Evolutionary conservation across 1,284 basidiomycete species (phyloP), one percentile per base, ranked within the genome.

Genomic region (Ceratobasidium sp.): DNA sequence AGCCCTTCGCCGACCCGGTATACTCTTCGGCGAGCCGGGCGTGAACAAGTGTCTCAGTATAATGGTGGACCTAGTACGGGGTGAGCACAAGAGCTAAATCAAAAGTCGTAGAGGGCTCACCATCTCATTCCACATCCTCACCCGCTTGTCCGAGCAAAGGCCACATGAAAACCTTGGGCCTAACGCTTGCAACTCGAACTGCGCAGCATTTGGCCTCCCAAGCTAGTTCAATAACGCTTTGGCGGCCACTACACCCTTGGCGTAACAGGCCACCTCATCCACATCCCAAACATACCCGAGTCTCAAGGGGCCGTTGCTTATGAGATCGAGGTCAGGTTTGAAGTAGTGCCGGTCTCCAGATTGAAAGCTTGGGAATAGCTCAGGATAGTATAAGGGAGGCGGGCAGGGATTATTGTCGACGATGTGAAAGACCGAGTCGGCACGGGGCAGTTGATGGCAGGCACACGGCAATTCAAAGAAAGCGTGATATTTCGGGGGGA

Each of bases 181-280:
- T 9, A 71, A n/a, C 6, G 54, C 56, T 19, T 37, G 22, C 3
- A 71, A 34, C 56, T 71, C 68, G 32, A 71, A 71, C 6, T 57
- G 40, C 8, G 68, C 29, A 7, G 68, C 68, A 46, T 71, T 40
- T 3, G 54, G 40, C 17, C 25, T 44, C 15, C 56, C 68, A 2
- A 71, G 37, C 22, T 57, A 5, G 9, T 34, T 25, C n/a, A 71
- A 40, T 3, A 71, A 9, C 43, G 43, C 29, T 32, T 61, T 49
- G 6, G 69, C 56, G 0, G 43, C 69, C 19, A 2, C 2, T 22
- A 25, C n/a, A 2, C 40, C 69, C 37, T 71, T 44, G 4, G 54
- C 4, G 37, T 71, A 67, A n/a, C 15, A n/a, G 15, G 25, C 46
- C 7, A 67, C 29, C 4, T 51, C 32, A 19, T 25, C 34, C 22